phyloP scores from a whole-genome alignment of 2,329 filamentous ascomycete genomes.

The Claviceps quebecensis region DNA sequence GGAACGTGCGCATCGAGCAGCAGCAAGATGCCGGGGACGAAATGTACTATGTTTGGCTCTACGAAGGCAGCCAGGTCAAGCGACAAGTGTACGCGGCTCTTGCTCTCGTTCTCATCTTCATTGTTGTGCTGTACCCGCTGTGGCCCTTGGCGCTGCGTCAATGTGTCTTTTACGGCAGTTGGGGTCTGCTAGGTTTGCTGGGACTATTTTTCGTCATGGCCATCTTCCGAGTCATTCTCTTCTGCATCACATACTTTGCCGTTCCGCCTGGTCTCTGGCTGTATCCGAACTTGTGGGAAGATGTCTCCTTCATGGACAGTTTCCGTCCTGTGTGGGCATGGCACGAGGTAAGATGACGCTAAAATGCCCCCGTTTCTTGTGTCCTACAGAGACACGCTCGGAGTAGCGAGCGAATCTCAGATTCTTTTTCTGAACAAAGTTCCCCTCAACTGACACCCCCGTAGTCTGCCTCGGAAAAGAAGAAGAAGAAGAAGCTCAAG shows the following conservation, averaged over 20 bases:
- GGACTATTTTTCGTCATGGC: conserved; percentile 96
- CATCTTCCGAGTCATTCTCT: conserved; percentile 89
- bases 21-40: conserved; percentile 82
- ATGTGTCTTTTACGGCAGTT: conserved; percentile 94
- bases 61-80: conserved; percentile 87
- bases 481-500: conserved; percentile 44
- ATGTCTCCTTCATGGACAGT: conserved; percentile 95
- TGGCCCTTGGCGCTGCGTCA: conserved; percentile 87
- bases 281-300: conserved; percentile 95
- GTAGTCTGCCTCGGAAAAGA: conserved; percentile 13
- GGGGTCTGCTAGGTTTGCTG: conserved; percentile 79
- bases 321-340: conserved; percentile 95
- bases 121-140: conserved; percentile 84
- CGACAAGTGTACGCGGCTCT: conserved; percentile 81
- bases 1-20: conserved; percentile 90
- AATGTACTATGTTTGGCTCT: conserved; percentile 94
- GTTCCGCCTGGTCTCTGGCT: conserved; percentile 87
- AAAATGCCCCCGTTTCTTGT: neutral
- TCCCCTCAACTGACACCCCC: neutral
- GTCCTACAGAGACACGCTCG: too few relatives aligned
- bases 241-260: conserved; percentile 80
- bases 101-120: conserved; percentile 71
- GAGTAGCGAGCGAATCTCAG: too few relatives aligned
- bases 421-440: too few relatives aligned
- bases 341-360: conserved; percentile 66